Base-by-base conservation (phyloP, 805 yeast genomes). In the Starmerella cellae region DNA sequence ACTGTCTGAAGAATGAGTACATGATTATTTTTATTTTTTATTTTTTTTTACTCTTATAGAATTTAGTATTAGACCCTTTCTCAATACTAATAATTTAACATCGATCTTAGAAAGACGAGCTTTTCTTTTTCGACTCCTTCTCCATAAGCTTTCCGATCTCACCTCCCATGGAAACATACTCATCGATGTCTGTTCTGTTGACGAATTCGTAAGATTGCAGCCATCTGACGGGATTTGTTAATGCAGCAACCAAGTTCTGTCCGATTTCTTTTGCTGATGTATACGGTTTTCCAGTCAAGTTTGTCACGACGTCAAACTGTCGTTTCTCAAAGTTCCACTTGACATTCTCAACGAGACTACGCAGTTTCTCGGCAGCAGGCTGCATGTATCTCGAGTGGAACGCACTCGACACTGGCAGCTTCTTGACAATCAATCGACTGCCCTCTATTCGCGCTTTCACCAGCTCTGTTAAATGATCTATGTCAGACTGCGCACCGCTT, bases 321-420 rank as follows among this genome's bases (percentile, higher is more conserved):
- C 47, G 30, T 4, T 11, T 17, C 16, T 11, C 44, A 17, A 44
- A 21, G 3, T 37, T 20, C 51, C 54, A 44, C 2, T 42, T 35
- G 2, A 42, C 45, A 4, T 30, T 22, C 8, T 38, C 41, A 3
- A 61, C 52, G 18, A 59, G 48, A 13, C 43, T 46, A 8, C 36
- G 39, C 43, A 71, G 58, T 26, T 55, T 51, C 13, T 57, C 53
- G 41, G 63, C 66, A 5, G 73, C 68, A 0, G 60, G 58, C 29
- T 42, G 41, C 53, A 74, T 59, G 11, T 61, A 45, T 4, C 52
- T 43, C 29, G 64, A 66, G 53, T 73, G 79, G 55, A 73, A 73
- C 16, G 79, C 76, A 2, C 73, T 67, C 2, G 62, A 55, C 6
- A 71, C 77, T 2, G 70, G 65, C 35, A 73, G 53, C 23, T 45